phyloP scores from a whole-genome alignment of 2,329 filamentous ascomycete genomes.

The Ilyonectria mors-panacis region DNA sequence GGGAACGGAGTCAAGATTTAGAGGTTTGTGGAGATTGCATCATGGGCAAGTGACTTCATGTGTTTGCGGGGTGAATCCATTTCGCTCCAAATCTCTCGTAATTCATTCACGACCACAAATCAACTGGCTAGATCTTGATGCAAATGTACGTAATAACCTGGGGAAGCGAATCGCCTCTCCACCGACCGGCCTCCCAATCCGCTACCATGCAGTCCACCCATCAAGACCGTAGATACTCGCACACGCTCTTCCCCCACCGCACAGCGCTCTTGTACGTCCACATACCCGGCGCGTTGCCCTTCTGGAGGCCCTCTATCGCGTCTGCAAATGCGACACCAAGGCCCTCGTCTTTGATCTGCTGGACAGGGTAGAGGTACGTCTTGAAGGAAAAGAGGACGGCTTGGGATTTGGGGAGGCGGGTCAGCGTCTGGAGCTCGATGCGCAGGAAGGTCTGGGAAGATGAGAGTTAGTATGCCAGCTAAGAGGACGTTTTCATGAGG shows the following conservation, averaged over 20 bases:
- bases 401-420: slow-evolving; percentile 61
- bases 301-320: slow-evolving; percentile 66
- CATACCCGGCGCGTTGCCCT: slow-evolving; percentile 68
- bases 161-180: neutral
- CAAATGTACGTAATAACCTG: neutral
- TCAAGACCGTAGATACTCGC: slow-evolving; percentile 60
- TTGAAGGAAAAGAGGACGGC: slow-evolving; percentile 70
- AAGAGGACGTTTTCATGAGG: neutral
- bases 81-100: neutral
- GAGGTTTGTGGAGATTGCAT: neutral
- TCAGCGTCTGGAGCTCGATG: slow-evolving; percentile 68
- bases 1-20: neutral
- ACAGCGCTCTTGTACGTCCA: slow-evolving; percentile 66
- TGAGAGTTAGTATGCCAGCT: neutral
- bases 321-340: slow-evolving; percentile 63
- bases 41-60: neutral
- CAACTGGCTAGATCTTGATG: neutral
- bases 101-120: neutral
- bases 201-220: neutral
- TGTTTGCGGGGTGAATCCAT: neutral
- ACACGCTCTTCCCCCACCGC: slow-evolving; percentile 64
- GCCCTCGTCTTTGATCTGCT: slow-evolving; percentile 65
- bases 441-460: slow-evolving; percentile 55
- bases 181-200: neutral
- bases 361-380: slow-evolving; percentile 66